These are phyloP conservation scores for Geosmithia putterillii DNA, from an alignment of 2,329 filamentous ascomycete species.

Conservation along the genomic window DNA sequence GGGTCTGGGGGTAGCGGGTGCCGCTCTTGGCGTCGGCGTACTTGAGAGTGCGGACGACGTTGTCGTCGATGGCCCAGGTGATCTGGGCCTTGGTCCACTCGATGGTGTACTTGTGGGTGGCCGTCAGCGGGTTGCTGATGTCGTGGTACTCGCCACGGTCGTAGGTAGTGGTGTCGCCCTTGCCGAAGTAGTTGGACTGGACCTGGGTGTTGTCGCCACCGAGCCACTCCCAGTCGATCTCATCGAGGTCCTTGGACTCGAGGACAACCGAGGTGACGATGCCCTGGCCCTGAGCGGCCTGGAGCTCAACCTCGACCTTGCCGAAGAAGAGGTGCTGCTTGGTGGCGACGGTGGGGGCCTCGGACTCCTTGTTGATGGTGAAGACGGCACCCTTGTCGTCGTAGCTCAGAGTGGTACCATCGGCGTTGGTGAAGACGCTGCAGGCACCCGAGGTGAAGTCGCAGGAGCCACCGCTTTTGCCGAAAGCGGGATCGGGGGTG, in stretches of 20 bases:
- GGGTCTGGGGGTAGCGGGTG: slow-evolving; percentile 57
- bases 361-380: slow-evolving; percentile 53
- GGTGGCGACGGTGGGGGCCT: slow-evolving; percentile 61
- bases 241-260: slow-evolving; percentile 78
- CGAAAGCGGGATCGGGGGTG: slow-evolving; percentile 65
- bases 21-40: slow-evolving; percentile 45
- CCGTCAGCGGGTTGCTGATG: slow-evolving; percentile 41
- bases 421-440: slow-evolving; percentile 33
- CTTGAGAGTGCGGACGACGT: slow-evolving; percentile 46
- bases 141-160: slow-evolving; percentile 54
- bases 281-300: slow-evolving; percentile 68
- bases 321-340: slow-evolving; percentile 97
- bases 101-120: slow-evolving; percentile 53
- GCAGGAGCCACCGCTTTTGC: slow-evolving; percentile 39
- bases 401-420: slow-evolving; percentile 36
- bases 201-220: slow-evolving; percentile 63
- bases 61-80: slow-evolving; percentile 53
- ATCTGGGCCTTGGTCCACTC: slow-evolving; percentile 55
- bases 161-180: slow-evolving; percentile 58
- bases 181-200: slow-evolving; percentile 79
- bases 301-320: slow-evolving; percentile 65
- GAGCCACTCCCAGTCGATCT: slow-evolving; percentile 92
- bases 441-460: slow-evolving; percentile 70
- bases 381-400: slow-evolving; percentile 38
- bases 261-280: slow-evolving; percentile 85